Evolutionary conservation across 73 alveolate genomes (phyloP).

Genomic region (Paramecium pentaurelia): DNA sequence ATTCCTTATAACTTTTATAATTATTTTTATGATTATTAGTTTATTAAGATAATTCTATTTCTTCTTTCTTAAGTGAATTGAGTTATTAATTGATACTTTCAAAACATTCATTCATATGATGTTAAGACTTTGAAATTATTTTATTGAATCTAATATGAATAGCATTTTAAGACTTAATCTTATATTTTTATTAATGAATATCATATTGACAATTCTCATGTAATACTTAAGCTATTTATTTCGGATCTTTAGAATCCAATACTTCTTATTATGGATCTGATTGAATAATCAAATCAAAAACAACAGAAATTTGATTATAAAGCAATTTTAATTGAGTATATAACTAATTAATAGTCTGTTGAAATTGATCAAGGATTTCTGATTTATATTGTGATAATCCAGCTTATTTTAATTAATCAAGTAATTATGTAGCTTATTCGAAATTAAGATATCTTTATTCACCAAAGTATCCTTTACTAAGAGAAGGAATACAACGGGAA

Average conservation of each 20-base stretch:
- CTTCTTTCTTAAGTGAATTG: background rate
- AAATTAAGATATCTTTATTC: background rate
- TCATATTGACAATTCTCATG: background rate
- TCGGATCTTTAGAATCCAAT: background rate
- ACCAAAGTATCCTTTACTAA: background rate
- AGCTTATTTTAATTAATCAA: background rate
- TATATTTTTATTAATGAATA: background rate
- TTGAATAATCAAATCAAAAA: background rate
- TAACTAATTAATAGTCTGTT: background rate
- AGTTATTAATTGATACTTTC: background rate
- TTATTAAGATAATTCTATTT: background rate
- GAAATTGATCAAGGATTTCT: background rate
- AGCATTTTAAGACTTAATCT: background rate
- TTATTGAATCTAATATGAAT: background rate
- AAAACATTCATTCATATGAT: background rate
- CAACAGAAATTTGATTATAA: background rate
- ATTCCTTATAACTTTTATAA: background rate
- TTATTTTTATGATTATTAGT: background rate
- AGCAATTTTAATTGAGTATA: background rate
- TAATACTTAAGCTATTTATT: background rate
- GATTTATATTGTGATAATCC: background rate
- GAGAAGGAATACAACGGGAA: background rate
- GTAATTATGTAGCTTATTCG: background rate
- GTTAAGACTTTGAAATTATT: background rate
- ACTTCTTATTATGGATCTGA: background rate